These are phyloP conservation scores for Echium plantagineum DNA, from an alignment of 257 asterid species.

Conservation along the genomic window DNA sequence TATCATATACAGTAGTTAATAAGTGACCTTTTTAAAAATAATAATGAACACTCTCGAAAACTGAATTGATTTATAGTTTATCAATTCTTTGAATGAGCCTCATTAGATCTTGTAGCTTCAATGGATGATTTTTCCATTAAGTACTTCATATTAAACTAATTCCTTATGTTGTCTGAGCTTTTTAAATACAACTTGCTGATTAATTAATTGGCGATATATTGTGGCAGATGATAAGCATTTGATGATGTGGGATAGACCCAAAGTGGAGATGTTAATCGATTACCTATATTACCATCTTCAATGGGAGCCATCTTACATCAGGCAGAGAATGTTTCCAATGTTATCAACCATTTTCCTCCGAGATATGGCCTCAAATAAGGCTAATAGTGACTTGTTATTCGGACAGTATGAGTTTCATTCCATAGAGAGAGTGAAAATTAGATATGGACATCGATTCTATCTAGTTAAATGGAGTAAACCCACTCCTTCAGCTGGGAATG, in stretches of 20 bases:
- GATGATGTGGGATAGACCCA: constrained; percentile 54
- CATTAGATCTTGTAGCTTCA: too few relatives aligned
- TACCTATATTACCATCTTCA: constrained; percentile 54
- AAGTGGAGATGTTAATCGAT: constrained; percentile 57
- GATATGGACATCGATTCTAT: constrained; percentile 54
- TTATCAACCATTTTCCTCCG: constrained; percentile 65
- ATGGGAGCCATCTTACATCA: constrained; percentile 89
- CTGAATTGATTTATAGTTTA: too few relatives aligned
- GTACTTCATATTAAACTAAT: too few relatives aligned
- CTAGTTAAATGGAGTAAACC: constrained; percentile 75
- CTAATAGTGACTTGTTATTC: constrained; percentile 28
- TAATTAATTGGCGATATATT: not conserved
- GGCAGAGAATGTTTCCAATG: constrained; percentile 70
- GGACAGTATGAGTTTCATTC: constrained; percentile 72
- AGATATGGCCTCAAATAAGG: constrained; percentile 43
- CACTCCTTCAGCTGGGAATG: constrained; percentile 20
- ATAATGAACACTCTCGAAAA: too few relatives aligned
- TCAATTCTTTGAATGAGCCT: too few relatives aligned
- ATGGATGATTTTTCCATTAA: too few relatives aligned
- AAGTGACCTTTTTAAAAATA: too few relatives aligned
- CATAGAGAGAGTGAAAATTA: constrained; percentile 62
- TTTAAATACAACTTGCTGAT: too few relatives aligned
- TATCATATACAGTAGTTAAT: too few relatives aligned
- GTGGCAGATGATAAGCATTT: constrained; percentile 47
- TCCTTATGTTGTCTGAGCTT: not conserved